Conservation (phyloP, 2,329 filamentous ascomycete genomes). For the Stachybotrys chartarum region DNA sequence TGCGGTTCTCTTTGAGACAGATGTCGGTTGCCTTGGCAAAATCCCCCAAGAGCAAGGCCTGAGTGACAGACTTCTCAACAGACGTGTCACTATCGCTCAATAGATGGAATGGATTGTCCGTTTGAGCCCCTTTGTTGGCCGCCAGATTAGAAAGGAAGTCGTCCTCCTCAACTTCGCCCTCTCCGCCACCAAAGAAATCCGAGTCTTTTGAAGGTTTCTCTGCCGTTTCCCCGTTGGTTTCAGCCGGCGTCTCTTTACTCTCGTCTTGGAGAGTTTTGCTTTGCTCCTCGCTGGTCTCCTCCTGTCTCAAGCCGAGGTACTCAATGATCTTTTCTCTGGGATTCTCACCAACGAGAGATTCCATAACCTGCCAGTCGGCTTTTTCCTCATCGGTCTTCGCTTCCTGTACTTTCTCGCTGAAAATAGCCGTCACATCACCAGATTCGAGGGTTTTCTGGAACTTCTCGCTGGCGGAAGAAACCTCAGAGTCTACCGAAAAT, state of each 20-base stretch:
- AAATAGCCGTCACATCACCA: constrained; percentile 72
- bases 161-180: constrained; percentile 65
- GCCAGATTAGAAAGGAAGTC: constrained; percentile 81
- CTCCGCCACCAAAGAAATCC: constrained; percentile 64
- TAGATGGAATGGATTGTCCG: constrained; percentile 88
- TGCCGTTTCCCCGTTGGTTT: constrained; percentile 20
- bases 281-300: constrained; percentile 41
- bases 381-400: constrained; percentile 86
- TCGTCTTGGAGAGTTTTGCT: constrained; percentile 18
- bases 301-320: constrained; percentile 77
- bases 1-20: constrained; percentile 78
- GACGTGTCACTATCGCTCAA: constrained; percentile 77
- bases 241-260: constrained; percentile 13
- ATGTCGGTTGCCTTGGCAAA: constrained; percentile 87
- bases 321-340: constrained; percentile 81
- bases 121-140: constrained; percentile 85
- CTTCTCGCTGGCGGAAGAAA: constrained; percentile 75
- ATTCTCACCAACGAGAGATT: constrained; percentile 77
- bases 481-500: constrained; percentile 81
- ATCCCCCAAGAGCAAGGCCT: constrained; percentile 79
- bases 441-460: constrained; percentile 78
- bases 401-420: constrained; percentile 66
- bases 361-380: constrained; percentile 91
- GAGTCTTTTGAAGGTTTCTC: constrained; percentile 58
- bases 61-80: constrained; percentile 81